Conservation (phyloP, 371 early-diverging fungal genomes). For the Catenaria anguillulae region DNA sequence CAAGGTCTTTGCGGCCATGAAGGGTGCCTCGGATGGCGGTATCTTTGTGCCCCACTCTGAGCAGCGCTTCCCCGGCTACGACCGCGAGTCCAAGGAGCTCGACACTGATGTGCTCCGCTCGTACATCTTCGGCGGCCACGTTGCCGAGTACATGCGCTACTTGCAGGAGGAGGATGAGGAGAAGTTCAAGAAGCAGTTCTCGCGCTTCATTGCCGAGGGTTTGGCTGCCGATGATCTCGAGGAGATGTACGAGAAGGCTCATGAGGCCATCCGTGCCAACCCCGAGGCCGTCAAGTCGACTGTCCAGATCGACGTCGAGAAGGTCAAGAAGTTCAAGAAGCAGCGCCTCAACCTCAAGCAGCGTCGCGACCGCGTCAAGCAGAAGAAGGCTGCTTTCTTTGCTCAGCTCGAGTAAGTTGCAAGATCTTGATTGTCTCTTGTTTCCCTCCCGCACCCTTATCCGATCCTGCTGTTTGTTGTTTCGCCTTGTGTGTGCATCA, state of each 20-base stretch:
- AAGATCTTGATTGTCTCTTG: too few relatives aligned
- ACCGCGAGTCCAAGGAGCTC: slow-evolving; percentile 69
- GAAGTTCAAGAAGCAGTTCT: slow-evolving; percentile 94
- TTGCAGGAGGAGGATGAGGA: slow-evolving; percentile 98
- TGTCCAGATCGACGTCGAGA: slow-evolving; percentile 46
- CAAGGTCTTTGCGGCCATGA: slow-evolving; percentile 98
- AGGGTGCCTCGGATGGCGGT: slow-evolving; percentile 99
- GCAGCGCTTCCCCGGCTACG: slow-evolving; percentile 97
- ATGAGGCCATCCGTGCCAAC: slow-evolving; percentile 86
- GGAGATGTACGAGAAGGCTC: slow-evolving; percentile 88
- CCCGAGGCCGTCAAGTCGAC: slow-evolving; percentile 55
- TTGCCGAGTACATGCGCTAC: slow-evolving; percentile 95
- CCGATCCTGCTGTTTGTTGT: too few relatives aligned
- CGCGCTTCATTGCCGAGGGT: slow-evolving; percentile 83
- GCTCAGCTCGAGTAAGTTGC: neutral
- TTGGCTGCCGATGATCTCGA: slow-evolving; percentile 87
- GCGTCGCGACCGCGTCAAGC: slow-evolving; percentile 69
- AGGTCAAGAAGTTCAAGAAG: slow-evolving; percentile 40
- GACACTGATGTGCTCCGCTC: slow-evolving; percentile 89
- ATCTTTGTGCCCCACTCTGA: slow-evolving; percentile 96
- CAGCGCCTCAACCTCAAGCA: slow-evolving; percentile 73
- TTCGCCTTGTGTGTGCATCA: too few relatives aligned
- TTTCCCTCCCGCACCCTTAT: too few relatives aligned
- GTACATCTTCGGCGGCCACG: slow-evolving; percentile 98
- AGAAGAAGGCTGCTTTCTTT: slow-evolving; percentile 71